These are phyloP conservation scores for Capsicum baccatum DNA, from an alignment of 257 asterid genomes.

Conservation along the genomic window DNA sequence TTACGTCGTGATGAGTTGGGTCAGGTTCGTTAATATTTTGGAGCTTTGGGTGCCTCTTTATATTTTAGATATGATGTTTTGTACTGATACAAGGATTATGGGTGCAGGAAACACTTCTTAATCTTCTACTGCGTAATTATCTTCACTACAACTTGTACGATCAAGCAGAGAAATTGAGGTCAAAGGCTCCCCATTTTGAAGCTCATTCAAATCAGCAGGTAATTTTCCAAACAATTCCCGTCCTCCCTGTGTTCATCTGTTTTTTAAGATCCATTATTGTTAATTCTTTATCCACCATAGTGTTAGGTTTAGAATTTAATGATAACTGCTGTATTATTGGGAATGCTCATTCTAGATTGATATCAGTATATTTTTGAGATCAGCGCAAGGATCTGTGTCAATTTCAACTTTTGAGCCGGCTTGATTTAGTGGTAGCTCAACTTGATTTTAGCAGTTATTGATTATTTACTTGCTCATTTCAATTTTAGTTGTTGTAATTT, in stretches of 20 bases:
- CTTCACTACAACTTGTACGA: conserved; percentile 90
- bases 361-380: background rate
- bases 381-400: conserved; percentile 10
- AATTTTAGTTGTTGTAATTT: background rate
- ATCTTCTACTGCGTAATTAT: conserved; percentile 81
- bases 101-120: conserved; percentile 87
- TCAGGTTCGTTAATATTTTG: conserved; percentile 63
- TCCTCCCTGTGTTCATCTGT: background rate
- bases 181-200: conserved; percentile 97
- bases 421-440: conserved; percentile 5
- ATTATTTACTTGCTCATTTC: background rate
- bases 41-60: conserved; percentile 8
- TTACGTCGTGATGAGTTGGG: conserved; percentile 94
- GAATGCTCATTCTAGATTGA: conserved; percentile 6
- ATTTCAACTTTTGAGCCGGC: background rate
- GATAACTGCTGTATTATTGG: background rate
- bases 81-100: conserved; percentile 30
- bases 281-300: background rate
- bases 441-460: background rate
- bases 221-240: conserved; percentile 36
- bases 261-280: background rate
- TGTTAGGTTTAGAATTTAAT: background rate
- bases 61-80: background rate
- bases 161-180: conserved; percentile 95
- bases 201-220: conserved; percentile 98